Evolutionary conservation across 257 asterid species (phyloP).

Genomic region (Solanum pimpinellifolium): DNA sequence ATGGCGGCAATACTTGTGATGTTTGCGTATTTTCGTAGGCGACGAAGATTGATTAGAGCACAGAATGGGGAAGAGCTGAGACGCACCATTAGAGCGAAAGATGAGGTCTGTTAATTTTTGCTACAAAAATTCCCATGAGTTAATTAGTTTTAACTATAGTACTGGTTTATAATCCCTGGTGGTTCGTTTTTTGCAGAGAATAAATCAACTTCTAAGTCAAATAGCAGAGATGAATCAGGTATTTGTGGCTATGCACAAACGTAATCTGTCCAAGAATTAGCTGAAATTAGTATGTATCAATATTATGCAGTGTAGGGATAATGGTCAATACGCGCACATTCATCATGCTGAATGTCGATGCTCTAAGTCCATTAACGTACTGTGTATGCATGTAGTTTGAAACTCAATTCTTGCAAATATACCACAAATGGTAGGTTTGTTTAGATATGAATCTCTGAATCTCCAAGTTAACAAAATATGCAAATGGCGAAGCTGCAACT

Average conservation of each 20-base stretch:
- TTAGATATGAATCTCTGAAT: not conserved
- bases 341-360: not conserved
- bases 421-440: not conserved
- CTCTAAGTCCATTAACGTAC: not conserved
- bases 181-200: constrained; percentile 35
- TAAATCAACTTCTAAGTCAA: constrained; percentile 49
- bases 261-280: not conserved
- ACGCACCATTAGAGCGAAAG: constrained; percentile 31
- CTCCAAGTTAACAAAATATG: not conserved
- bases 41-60: constrained; percentile 1
- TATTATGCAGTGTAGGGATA: not conserved
- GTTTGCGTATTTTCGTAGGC: constrained; percentile 6
- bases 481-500: not conserved
- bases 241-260: constrained; percentile 27
- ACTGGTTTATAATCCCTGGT: not conserved
- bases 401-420: not conserved
- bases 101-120: constrained; percentile 11
- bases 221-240: constrained; percentile 55
- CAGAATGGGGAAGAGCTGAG: not conserved
- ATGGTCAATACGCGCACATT: not conserved
- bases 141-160: not conserved
- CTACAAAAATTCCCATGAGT: constrained; percentile 16
- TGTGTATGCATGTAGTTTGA: not conserved
- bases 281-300: not conserved
- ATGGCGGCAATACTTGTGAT: constrained; percentile 4